Percentiles rank a stretch among this genome's conserved stretches.
These are phyloP conservation scores for Claviceps fusiformis DNA, from an alignment of 2,329 filamentous ascomycete genomes.

Conservation along the genomic window DNA sequence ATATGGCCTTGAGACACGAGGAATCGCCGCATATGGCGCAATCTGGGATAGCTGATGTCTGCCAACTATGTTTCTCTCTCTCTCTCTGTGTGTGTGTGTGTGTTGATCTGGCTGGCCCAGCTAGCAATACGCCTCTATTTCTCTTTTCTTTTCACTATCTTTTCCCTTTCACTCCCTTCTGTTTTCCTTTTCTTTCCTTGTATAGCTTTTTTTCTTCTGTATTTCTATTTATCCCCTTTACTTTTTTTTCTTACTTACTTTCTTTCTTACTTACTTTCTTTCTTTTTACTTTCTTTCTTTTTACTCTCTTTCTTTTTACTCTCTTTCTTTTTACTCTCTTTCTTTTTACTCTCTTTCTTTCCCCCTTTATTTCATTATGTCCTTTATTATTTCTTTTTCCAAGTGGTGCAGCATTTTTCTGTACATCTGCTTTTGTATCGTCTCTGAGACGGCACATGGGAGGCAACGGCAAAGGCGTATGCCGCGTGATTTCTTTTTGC, in stretches of 20 bases:
- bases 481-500: neutral
- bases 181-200: neutral
- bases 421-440: neutral
- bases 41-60: conserved; percentile 47
- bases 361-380: neutral
- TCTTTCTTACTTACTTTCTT: neutral
- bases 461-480: neutral
- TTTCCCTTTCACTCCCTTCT: too few relatives aligned
- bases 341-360: neutral
- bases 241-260: neutral
- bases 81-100: neutral
- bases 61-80: neutral
- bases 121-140: neutral
- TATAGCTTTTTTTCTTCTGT: neutral
- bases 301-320: neutral
- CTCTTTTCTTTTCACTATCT: too few relatives aligned
- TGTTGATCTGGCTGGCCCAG: neutral
- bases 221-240: neutral
- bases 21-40: conserved; percentile 55
- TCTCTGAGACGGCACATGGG: neutral
- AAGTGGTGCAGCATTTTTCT: too few relatives aligned
- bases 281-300: neutral
- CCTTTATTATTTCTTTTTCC: neutral
- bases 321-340: neutral
- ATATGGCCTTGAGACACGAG: conserved; percentile 51